Evolutionary conservation across 345 rosid species (phyloP), one percentile per base, ranked within the genome.

Genomic region (Leavenworthia alabamica): DNA sequence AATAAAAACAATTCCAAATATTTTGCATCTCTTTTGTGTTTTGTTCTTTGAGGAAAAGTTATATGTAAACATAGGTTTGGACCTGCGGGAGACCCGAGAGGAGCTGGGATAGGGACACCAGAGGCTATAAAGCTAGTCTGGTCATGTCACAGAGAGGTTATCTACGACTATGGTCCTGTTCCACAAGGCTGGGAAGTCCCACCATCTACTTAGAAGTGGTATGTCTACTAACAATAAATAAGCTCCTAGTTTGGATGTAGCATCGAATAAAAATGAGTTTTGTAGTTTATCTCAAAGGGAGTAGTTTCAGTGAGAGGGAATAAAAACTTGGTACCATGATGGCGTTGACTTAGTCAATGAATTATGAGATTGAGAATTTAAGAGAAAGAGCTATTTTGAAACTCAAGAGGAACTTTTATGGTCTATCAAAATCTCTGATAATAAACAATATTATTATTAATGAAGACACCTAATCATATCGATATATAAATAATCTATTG

Each of bases 91-190:
- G 99, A 93, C 73, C 99, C 99, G 0, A 81, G 97, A 76, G 97
- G 99, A 29, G 99, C 99, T 0, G 99, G 99, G 40, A 93, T 93
- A 29, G 99, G 97, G 43, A 89, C 96, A 13, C 97, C 99, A 0
- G 99, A 93, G 57, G 99, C 99, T 2, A 89, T 93, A 81, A 89
- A 81, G 81, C 85, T 89, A 2, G 97, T 93, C 4, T 93, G 97
- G 99, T 93, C 97, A 60, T 87, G 97, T 80, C 99, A 89, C 67
- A 80, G 97, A 71, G 99, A 93, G 65, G 37, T 93, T 74, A 93
- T 93, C 44, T 93, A 93, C 19, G 99, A 93, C 58, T 28, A 70
- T 22, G 99, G 99, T 48, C 99, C 99, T 0, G 20, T 93, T 26
- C 88, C 94, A 33, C 75, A 53, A 33, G 67, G 79, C 6, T 89